Evolutionary conservation across 495 filamentous ascomycete genomes (phyloP), one percentile per base, ranked within the genome.

Genomic region (Talaromyces stipitatus): DNA sequence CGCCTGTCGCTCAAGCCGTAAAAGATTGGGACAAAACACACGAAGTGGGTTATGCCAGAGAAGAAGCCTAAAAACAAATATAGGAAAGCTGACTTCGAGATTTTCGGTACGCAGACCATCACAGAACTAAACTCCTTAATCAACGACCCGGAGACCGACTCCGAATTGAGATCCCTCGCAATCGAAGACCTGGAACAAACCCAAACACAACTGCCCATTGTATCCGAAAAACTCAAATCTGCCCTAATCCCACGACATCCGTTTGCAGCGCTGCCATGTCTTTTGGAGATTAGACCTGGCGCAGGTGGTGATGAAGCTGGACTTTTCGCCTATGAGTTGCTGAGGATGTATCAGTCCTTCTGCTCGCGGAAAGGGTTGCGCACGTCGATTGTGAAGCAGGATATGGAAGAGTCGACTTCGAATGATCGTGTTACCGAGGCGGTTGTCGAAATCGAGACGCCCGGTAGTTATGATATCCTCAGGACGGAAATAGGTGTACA

Each of bases 261-360:
- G 4, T 98, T 97, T 66, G 90, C 90, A n/a, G 80, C 90, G 56
- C 83, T 98, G 61, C 89, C 91, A 41, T 96, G 92, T 61, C 76
- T 98, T 33, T 68, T 98, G 33, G 94, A 98, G 69, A 88, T 98
- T 32, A 83, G 91, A 2, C 94, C 94, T 5, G 94, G 94, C 2
- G 91, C 90, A n/a, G 94, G 94, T 43, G 94, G 94, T 14, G 84
- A 86, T 58, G 94, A 98, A 69, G 92, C 92, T 2, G 86, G 86
- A 11, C 78, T 95, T 56, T 98, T 98, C 61, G 90, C 91, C 32
- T 85, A 83, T 45, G 85, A 96, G 60, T 72, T 98, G 29, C 78
- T 96, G 51, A 81, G 83, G 59, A 97, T 98, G 94, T 98, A 98
- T 67, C 82, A 82, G 59, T 68, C 74, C 3, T 95, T 91, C 68